Base-by-base conservation (phyloP, 2,329 filamentous ascomycete genomes). In the Volutella citrinella region DNA sequence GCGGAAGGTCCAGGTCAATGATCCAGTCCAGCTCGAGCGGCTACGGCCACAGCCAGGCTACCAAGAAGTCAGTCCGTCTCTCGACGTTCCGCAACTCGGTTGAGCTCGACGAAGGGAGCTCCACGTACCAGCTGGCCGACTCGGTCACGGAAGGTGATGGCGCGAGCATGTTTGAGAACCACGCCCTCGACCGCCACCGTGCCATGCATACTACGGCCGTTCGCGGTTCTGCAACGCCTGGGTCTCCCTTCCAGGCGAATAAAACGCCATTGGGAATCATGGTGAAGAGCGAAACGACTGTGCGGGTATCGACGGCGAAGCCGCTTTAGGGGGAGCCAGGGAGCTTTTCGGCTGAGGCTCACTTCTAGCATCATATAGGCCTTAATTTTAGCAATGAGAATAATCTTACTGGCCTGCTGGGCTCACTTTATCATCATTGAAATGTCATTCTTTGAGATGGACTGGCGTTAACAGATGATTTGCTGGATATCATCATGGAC, bases 201-300 rank as follows among this genome's bases (percentile, higher is more conserved):
- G 49, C 40, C 2, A 51, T 48, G 1, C 5, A 36, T 3, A 37
- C 45, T 2, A 48, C 33, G 3, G 40, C 45, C 1, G 29, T 29
- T 4, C 23, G 17, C 9, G 19, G 30, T 17, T 21, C 20, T 4
- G 22, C 13, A 0, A 28, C 33, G 3, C 38, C 43, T 5, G 21
- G 10, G 5, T 13, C 25, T 6, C 16, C 42, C 1, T 19, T 25
- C 0, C 36, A 43, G 4, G 36, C 32, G 2, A n/a, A n/a, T n/a
- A n/a, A n/a, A n/a, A n/a, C n/a, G n/a, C n/a, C n/a, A n/a, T n/a
- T n/a, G n/a, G 49, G 49, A 6, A 52, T 52, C 2, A 42, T 51
- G 36, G 49, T 52, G 2, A 52, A 49, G 38, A 52, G 51, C 13
- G 47, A 52, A 19, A 52, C 48, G 0, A 38, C 20, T 10, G 42